Evolutionary conservation across 1,139 yeast genomes (phyloP), one percentile per base, ranked within the genome.

Genomic region (Kurtzmaniella quercitrusa): DNA sequence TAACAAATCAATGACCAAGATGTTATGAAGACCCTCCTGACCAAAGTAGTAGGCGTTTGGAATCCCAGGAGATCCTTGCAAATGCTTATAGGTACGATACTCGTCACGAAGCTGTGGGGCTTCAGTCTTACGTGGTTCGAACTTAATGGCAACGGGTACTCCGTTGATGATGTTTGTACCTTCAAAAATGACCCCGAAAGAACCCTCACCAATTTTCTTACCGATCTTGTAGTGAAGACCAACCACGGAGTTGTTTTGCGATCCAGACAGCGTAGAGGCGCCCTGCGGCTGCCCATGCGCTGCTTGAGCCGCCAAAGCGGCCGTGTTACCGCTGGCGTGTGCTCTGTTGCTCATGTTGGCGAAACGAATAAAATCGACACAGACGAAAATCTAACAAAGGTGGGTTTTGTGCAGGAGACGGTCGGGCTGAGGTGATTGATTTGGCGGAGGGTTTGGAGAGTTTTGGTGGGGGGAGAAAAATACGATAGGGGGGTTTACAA

Each of bases 121-220:
- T 55, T 84, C 93, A 38, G 87, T 79, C 56, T 84, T 83, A 50
- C 91, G 66, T 14, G 89, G 89, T 60, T 84, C 93, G 50, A 84
- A 84, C 63, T 84, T 85, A 51, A 78, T 76, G 66, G 98, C 75
- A 67, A 95, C 77, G 60, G 87, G 78, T 69, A 83, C 80, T 60
- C 87, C 88, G 51, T 77, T 75, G 53, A 93, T 75, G 50, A 93
- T 73, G 61, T 93, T 93, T 45, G 87, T 82, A 28, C 98, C 98
- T 67, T 91, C 97, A 63, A 91, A 93, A 43, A 93, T 91, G 41
- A 91, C 93, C 18, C 98, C 98, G 69, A 93, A 93, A 1, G 98
- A 91, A 16, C 98, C 98, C 65, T 93, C 98, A 34, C 98, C 98
- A 47, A 93, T 93, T 68, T 93, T 93, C 61, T 89, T 89, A 39